Conservation (phyloP, 164 flowering plant genomes). For the Warburgia ugandensis region DNA sequence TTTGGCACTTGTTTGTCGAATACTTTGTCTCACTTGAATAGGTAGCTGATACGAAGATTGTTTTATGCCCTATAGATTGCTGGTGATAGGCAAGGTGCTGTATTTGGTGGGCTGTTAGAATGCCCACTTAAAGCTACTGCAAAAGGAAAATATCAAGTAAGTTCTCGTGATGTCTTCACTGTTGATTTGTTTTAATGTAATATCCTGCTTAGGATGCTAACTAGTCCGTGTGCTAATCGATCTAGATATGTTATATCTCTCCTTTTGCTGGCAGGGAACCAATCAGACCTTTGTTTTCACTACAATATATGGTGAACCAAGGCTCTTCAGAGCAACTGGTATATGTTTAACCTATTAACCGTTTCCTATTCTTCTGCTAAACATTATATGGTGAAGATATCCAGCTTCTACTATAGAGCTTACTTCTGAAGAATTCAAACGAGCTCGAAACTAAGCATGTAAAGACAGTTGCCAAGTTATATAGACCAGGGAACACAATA, state of each 20-base stretch:
- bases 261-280: conserved; percentile 59
- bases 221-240: too few species aligned
- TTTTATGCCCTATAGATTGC: conserved; percentile 41
- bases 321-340: conserved; percentile 95
- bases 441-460: too few species aligned
- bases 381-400: too few species aligned
- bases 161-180: conserved; percentile 4
- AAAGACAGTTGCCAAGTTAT: too few species aligned
- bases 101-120: conserved; percentile 90
- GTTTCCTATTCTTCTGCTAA: too few species aligned
- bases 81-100: conserved; percentile 87
- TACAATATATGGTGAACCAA: conserved; percentile 84
- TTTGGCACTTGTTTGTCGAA: background rate
- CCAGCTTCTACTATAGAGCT: too few species aligned
- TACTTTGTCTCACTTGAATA: background rate
- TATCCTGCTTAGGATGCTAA: too few species aligned
- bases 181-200: background rate
- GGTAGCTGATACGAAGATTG: conserved; percentile 1
- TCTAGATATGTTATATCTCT: background rate
- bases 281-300: conserved; percentile 86
- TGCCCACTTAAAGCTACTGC: conserved; percentile 79
- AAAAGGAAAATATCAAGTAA: conserved; percentile 91
- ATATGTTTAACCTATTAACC: background rate
- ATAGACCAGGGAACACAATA: too few species aligned
- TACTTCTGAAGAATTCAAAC: too few species aligned